A percentile compares a stretch with the other conserved stretches of the same genome.
These are phyloP conservation scores for Zoysia matrella DNA, from an alignment of 202 grass and related monocot genomes.

Conservation along the genomic window DNA sequence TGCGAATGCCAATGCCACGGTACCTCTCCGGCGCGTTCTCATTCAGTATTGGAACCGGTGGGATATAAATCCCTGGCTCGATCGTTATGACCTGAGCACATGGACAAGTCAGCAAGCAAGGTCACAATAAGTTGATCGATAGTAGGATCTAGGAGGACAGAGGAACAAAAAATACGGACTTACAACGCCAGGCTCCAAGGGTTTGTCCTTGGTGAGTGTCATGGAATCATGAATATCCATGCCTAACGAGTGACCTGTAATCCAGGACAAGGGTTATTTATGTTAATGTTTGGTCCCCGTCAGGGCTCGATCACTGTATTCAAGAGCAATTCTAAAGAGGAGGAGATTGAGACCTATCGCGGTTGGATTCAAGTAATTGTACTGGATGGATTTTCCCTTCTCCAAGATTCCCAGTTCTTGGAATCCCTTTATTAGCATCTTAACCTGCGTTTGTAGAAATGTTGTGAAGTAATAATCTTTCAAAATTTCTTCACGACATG, in stretches of 20 bases:
- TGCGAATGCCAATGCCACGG: constrained; percentile 81
- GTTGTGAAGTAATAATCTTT: not conserved
- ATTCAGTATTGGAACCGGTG: constrained; percentile 52
- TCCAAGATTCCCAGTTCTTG: constrained; percentile 81
- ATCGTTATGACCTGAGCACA: constrained; percentile 81
- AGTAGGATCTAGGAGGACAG: no score
- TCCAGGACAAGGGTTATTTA: not conserved
- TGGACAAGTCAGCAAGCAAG: not conserved
- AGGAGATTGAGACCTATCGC: constrained; percentile 61
- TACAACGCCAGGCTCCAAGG: constrained; percentile 84
- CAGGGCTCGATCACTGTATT: constrained; percentile 40
- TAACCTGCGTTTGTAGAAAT: constrained; percentile 45
- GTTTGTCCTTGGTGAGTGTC: constrained; percentile 50
- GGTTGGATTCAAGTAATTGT: constrained; percentile 94
- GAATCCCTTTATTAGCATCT: constrained; percentile 82
- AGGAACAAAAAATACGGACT: constrained; percentile 37
- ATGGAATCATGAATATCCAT: constrained; percentile 92
- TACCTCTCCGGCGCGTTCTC: constrained; percentile 67
- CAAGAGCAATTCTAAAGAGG: constrained; percentile 29
- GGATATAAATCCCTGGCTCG: constrained; percentile 89
- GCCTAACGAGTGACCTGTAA: constrained; percentile 88
- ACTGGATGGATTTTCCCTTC: constrained; percentile 62
- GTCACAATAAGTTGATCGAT: not conserved
- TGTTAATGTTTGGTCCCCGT: constrained; percentile 4
- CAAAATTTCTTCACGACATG: not conserved